phyloP scores from a whole-genome alignment of 495 filamentous ascomycete genomes.

The Tetracladium setigerum region DNA sequence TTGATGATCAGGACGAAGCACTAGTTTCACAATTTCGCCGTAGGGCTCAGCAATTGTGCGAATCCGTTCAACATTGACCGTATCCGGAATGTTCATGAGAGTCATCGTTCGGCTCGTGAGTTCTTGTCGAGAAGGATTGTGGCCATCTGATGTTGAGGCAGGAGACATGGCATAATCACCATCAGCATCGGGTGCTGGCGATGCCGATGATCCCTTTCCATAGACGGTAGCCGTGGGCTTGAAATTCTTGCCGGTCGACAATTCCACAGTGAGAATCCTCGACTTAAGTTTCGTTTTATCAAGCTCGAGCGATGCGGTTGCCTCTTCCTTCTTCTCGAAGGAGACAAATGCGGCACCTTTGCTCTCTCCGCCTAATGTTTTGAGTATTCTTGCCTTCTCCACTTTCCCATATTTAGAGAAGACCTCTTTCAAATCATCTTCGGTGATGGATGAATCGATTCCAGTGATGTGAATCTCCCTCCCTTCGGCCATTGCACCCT shows the following conservation, averaged over 20 bases:
- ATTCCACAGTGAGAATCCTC: conserved; percentile 60
- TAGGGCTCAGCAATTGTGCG: conserved; percentile 56
- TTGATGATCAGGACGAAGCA: conserved; percentile 66
- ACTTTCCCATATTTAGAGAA: conserved; percentile 73
- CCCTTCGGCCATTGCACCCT: conserved; percentile 75
- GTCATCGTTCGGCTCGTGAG: conserved; percentile 50
- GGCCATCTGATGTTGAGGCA: conserved; percentile 18
- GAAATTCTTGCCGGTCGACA: conserved; percentile 39
- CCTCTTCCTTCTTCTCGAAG: conserved; percentile 68
- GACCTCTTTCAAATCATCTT: conserved; percentile 58
- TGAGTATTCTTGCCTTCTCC: conserved; percentile 54
- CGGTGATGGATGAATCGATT: conserved; percentile 55
- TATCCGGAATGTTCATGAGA: conserved; percentile 62
- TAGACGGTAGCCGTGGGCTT: conserved; percentile 27
- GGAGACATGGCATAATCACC: conserved; percentile 24
- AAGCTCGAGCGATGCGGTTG: conserved; percentile 55
- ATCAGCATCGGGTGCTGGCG: conserved; percentile 28
- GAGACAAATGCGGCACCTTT: conserved; percentile 73
- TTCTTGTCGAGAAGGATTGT: conserved; percentile 30
- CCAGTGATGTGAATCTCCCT: conserved; percentile 81
- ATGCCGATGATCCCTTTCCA: conserved; percentile 23
- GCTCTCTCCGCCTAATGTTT: conserved; percentile 53
- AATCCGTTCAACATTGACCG: conserved; percentile 63
- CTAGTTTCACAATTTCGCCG: conserved; percentile 54
- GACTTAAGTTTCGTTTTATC: conserved; percentile 63